Percentiles rank a stretch among this genome's conserved stretches.
Evolutionary conservation across 495 filamentous ascomycete genomes (phyloP).

Genomic region (Penicillium verhagenii): DNA sequence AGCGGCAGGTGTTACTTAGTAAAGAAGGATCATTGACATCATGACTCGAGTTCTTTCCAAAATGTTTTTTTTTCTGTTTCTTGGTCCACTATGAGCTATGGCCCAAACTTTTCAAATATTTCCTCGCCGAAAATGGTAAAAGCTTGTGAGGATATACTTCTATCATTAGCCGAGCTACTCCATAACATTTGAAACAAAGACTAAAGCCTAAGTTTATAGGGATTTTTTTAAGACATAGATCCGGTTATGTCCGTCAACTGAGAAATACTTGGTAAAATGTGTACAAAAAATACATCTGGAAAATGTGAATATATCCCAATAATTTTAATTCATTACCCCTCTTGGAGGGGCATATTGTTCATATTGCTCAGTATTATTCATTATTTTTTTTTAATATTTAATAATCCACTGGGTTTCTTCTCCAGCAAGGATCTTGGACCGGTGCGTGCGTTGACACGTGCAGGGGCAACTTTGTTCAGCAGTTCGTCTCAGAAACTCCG

Average conservation of each 20-base stretch:
- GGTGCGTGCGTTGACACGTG: slow-evolving; percentile 23
- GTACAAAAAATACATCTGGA: too few species aligned
- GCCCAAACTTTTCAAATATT: not conserved
- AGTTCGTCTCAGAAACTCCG: not conserved
- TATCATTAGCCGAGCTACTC: slow-evolving; percentile 1
- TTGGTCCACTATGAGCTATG: not conserved
- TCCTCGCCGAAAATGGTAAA: not conserved
- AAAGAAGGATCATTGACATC: slow-evolving; percentile 17
- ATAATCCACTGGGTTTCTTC: not conserved
- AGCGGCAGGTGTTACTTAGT: not conserved
- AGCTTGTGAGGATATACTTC: slow-evolving; percentile 5
- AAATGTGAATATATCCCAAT: too few species aligned
- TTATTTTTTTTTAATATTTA: too few species aligned
- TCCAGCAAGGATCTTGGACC: slow-evolving; percentile 10
- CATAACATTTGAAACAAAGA: too few species aligned
- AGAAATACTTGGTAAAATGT: too few species aligned
- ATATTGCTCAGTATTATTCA: too few species aligned
- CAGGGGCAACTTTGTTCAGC: not conserved
- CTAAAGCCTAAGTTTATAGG: too few species aligned
- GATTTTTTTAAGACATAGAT: not conserved
- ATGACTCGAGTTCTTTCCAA: slow-evolving; percentile 6
- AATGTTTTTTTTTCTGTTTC: not conserved
- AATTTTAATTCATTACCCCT: slow-evolving; percentile 8
- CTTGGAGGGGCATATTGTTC: slow-evolving; percentile 7
- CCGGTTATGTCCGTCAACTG: not conserved